Conservation (phyloP, 164 flowering plant species). For the Vitis riparia region DNA sequence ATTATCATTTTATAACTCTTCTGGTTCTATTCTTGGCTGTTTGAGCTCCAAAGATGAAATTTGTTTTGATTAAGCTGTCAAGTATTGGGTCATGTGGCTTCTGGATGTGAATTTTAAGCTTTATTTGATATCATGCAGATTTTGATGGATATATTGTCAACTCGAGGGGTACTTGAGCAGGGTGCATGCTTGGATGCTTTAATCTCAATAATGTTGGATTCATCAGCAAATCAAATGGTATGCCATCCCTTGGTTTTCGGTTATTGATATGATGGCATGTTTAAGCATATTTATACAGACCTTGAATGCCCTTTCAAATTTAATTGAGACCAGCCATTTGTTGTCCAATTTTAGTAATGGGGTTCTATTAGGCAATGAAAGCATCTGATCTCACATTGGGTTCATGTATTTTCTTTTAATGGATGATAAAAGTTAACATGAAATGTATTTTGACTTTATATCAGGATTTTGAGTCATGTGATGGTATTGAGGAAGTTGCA, state of each 20-base stretch:
- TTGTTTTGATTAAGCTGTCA: too few species aligned
- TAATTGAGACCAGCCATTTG: not conserved
- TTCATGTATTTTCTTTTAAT: too few species aligned
- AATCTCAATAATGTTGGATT: constrained; percentile 82
- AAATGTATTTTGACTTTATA: not conserved
- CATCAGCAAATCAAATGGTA: constrained; percentile 88
- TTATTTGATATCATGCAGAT: constrained; percentile 42
- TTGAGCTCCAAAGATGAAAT: not conserved
- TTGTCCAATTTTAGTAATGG: too few species aligned
- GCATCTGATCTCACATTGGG: too few species aligned
- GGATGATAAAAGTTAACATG: too few species aligned
- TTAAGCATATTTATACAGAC: too few species aligned
- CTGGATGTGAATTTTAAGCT: not conserved
- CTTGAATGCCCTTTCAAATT: not conserved
- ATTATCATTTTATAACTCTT: not conserved
- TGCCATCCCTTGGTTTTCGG: not conserved
- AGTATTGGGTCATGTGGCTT: too few species aligned
- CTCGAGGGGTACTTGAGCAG: constrained; percentile 72
- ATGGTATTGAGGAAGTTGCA: constrained; percentile 89
- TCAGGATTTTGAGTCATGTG: constrained; percentile 85
- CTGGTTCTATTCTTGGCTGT: not conserved
- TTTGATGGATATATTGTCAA: constrained; percentile 70
- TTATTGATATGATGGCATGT: not conserved
- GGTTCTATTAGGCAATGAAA: too few species aligned
- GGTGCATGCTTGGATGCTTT: constrained; percentile 94